Conservation (phyloP, 176 grass and related monocot species). For the Avena eriantha region DNA sequence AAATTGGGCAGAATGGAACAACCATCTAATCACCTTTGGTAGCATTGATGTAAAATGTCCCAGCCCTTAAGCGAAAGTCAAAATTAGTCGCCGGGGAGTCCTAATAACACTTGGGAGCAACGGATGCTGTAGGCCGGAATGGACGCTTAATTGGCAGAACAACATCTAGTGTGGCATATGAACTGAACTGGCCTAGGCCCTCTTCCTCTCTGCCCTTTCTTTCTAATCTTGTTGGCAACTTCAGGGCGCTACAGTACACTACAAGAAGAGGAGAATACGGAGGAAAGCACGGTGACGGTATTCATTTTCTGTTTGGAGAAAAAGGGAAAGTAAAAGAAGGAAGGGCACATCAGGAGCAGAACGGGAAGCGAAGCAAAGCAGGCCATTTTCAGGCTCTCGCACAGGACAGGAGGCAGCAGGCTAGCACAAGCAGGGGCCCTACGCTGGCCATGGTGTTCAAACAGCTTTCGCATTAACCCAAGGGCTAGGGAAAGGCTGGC, state of each 20-base stretch:
- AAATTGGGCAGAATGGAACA: constrained; percentile 38
- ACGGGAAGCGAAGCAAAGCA: constrained; percentile 44
- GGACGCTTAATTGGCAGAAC: constrained; percentile 21
- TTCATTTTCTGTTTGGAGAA: background rate
- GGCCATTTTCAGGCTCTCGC: constrained; percentile 39
- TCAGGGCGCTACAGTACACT: background rate
- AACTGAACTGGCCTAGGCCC: constrained; percentile 1
- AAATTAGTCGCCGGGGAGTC: background rate
- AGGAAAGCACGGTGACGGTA: constrained; percentile 13
- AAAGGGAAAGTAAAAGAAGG: constrained; percentile 24
- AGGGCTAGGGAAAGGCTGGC: background rate
- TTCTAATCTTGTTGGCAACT: constrained; percentile 40
- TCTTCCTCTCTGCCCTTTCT: constrained; percentile 21
- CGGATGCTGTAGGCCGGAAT: background rate
- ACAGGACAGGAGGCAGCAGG: background rate
- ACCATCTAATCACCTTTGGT: constrained; percentile 46
- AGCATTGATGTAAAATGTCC: background rate
- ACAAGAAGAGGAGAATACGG: constrained; percentile 22
- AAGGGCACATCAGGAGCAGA: background rate
- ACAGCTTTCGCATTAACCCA: constrained; percentile 65
- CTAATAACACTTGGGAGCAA: background rate
- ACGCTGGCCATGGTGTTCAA: constrained; percentile 35
- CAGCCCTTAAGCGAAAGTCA: background rate
- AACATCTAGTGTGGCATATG: constrained; percentile 30
- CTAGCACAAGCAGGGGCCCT: constrained; percentile 16